phyloP scores from a whole-genome alignment of 1,139 yeast genomes.

The Yamadazyma trypodendri region DNA sequence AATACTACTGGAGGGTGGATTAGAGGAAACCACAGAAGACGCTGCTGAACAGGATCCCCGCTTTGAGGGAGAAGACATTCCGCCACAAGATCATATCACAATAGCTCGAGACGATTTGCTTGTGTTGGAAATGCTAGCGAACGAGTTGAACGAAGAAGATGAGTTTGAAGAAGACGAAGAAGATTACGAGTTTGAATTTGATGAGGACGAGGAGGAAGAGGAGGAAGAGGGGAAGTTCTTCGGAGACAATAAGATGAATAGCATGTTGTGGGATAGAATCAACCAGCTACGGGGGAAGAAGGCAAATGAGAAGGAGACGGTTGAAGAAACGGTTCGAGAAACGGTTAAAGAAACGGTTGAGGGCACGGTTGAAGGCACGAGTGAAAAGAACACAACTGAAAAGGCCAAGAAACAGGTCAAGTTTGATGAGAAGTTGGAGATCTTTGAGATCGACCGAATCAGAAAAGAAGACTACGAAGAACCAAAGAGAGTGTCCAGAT shows the following conservation, averaged over 20 bases:
- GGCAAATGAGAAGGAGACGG: neutral
- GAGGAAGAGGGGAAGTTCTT: slow-evolving; percentile 19
- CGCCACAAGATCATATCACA: slow-evolving; percentile 16
- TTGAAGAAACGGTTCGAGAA: no score
- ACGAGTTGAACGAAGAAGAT: slow-evolving; percentile 43
- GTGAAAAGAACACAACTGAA: slow-evolving; percentile 11
- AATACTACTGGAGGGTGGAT: slow-evolving; percentile 20
- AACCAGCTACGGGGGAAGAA: slow-evolving; percentile 20
- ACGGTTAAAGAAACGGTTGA: neutral
- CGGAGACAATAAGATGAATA: slow-evolving; percentile 17
- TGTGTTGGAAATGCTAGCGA: slow-evolving; percentile 50
- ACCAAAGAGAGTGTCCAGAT: slow-evolving; percentile 31
- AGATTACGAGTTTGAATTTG: slow-evolving; percentile 23
- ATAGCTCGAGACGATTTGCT: slow-evolving; percentile 29
- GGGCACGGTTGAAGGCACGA: slow-evolving; percentile 1
- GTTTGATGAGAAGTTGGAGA: slow-evolving; percentile 50
- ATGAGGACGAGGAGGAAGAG: slow-evolving; percentile 26
- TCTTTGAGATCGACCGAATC: slow-evolving; percentile 60
- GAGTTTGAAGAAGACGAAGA: slow-evolving; percentile 28
- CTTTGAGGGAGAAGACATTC: slow-evolving; percentile 5
- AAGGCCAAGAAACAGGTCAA: slow-evolving; percentile 41
- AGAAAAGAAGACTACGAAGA: slow-evolving; percentile 37
- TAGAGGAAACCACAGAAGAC: slow-evolving; percentile 5
- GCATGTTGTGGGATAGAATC: slow-evolving; percentile 33
- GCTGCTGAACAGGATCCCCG: slow-evolving; percentile 5